Evolutionary conservation across 2,329 filamentous ascomycete genomes (phyloP).

Genomic region (Zalaria sp.): DNA sequence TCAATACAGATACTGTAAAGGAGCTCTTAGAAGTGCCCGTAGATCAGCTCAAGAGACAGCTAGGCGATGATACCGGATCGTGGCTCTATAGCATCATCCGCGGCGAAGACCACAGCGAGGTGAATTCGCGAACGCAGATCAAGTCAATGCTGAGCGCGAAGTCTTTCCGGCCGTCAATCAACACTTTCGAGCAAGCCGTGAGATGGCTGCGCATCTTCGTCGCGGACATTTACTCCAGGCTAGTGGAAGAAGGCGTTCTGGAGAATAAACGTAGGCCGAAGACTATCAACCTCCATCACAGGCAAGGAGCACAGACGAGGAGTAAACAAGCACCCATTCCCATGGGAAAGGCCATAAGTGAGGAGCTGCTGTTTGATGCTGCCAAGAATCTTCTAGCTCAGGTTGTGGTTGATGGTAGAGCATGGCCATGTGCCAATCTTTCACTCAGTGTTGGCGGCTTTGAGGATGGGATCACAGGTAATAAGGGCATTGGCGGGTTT

Average conservation of each 20-base stretch:
- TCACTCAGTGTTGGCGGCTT: constrained; percentile 84
- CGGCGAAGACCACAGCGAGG: constrained; percentile 74
- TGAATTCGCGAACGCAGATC: constrained; percentile 82
- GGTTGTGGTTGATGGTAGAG: constrained; percentile 59
- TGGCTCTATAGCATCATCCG: constrained; percentile 81
- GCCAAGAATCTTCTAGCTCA: constrained; percentile 66
- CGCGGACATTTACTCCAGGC: constrained; percentile 76
- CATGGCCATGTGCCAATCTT: constrained; percentile 87
- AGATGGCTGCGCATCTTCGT: constrained; percentile 86
- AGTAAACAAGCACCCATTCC: constrained; percentile 69
- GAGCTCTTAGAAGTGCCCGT: constrained; percentile 61
- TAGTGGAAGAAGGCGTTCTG: constrained; percentile 80
- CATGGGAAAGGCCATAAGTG: constrained; percentile 57
- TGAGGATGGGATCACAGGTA: constrained; percentile 72
- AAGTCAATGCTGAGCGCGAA: constrained; percentile 97
- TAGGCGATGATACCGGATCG: constrained; percentile 70
- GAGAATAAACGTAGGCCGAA: constrained; percentile 79
- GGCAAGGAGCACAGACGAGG: constrained; percentile 56
- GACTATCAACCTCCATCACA: constrained; percentile 72
- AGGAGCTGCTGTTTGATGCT: constrained; percentile 57
- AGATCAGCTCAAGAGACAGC: constrained; percentile 60
- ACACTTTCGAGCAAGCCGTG: constrained; percentile 59
- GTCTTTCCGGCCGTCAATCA: constrained; percentile 78
- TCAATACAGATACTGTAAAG: constrained; percentile 64
- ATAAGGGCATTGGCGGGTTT: constrained; percentile 75